Percentiles rank a stretch among this genome's conserved stretches.
These are phyloP conservation scores for Acer saccharum DNA, from an alignment of 345 rosid species.

Conservation along the genomic window DNA sequence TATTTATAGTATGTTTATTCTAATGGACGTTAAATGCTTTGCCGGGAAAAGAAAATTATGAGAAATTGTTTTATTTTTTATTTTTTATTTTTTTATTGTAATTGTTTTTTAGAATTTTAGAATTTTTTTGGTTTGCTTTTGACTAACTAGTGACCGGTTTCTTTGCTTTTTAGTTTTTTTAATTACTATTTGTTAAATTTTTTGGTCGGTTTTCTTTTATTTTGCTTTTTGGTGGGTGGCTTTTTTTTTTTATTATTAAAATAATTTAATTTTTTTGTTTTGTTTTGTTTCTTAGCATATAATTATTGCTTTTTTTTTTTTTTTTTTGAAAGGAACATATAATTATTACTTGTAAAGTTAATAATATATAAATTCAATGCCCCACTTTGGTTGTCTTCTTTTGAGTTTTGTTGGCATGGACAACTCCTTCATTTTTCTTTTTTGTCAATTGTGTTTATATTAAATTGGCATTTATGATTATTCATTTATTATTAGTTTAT, in stretches of 20 bases:
- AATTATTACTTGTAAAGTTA: not conserved
- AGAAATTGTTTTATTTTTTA: not conserved
- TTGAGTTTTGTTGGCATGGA: not conserved
- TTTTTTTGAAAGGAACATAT: not conserved
- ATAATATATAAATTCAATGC: not conserved
- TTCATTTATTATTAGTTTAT: no score
- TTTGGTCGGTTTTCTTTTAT: conserved; percentile 8
- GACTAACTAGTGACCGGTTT: conserved; percentile 18
- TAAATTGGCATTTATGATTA: not conserved
- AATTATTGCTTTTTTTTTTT: not conserved
- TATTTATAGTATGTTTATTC: conserved; percentile 38
- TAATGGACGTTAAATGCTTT: conserved; percentile 26
- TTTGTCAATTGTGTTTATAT: not conserved
- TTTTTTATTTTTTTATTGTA: not conserved
- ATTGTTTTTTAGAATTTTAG: not conserved
- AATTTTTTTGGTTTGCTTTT: not conserved
- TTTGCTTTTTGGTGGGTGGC: not conserved
- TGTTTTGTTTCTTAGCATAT: no score
- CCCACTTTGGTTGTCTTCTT: conserved; percentile 1
- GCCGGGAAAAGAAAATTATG: conserved; percentile 14
- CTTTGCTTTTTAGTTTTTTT: not conserved
- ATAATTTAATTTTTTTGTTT: no score
- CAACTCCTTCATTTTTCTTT: not conserved
- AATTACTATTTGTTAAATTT: not conserved
- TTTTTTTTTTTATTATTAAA: not conserved